phyloP scores from a whole-genome alignment of 2,329 filamentous ascomycete genomes.

The Trichophyton schoenleinii region DNA sequence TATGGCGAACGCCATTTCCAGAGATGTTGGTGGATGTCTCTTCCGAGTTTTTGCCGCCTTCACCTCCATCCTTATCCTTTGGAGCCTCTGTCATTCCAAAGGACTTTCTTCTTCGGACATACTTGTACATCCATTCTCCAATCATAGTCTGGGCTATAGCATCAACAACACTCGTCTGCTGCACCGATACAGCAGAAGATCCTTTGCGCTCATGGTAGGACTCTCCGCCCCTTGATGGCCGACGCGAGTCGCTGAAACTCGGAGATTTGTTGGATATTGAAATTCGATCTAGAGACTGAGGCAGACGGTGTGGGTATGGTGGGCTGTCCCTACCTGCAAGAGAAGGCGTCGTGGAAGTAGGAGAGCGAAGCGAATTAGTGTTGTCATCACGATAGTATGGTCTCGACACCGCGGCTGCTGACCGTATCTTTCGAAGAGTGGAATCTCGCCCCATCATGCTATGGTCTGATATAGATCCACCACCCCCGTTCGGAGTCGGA shows the following conservation, averaged over 20 bases:
- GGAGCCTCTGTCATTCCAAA: conserved; percentile 55
- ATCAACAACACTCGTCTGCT: conserved; percentile 74
- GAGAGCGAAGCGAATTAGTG: conserved; percentile 30
- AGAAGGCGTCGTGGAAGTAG: conserved; percentile 49
- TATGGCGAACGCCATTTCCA: conserved; percentile 61
- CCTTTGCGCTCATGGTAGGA: conserved; percentile 29
- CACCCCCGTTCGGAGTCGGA: conserved; percentile 52
- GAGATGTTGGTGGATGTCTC: conserved; percentile 59
- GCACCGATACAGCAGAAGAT: conserved; percentile 44
- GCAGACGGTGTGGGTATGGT: conserved; percentile 42
- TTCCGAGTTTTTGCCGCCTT: conserved; percentile 45
- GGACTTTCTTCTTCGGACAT: conserved; percentile 55
- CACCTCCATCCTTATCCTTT: conserved; percentile 27
- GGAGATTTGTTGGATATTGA: conserved; percentile 36
- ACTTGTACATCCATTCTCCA: conserved; percentile 54
- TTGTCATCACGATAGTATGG: conserved; percentile 21
- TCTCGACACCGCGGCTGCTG: conserved; percentile 59
- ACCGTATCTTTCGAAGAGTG: conserved; percentile 68
- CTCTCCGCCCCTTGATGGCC: conserved; percentile 16
- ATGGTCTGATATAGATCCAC: conserved; percentile 40
- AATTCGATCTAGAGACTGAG: conserved; percentile 60
- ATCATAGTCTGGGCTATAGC: conserved; percentile 98
- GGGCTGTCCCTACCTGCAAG: conserved; percentile 58
- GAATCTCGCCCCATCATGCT: conserved; percentile 41
- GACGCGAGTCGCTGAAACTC: conserved; percentile 17